Percentiles rank a stretch among this genome's conserved stretches.
These are phyloP conservation scores for Cyberlindnera saturnus DNA, from an alignment of 805 yeast genomes.

Conservation along the genomic window DNA sequence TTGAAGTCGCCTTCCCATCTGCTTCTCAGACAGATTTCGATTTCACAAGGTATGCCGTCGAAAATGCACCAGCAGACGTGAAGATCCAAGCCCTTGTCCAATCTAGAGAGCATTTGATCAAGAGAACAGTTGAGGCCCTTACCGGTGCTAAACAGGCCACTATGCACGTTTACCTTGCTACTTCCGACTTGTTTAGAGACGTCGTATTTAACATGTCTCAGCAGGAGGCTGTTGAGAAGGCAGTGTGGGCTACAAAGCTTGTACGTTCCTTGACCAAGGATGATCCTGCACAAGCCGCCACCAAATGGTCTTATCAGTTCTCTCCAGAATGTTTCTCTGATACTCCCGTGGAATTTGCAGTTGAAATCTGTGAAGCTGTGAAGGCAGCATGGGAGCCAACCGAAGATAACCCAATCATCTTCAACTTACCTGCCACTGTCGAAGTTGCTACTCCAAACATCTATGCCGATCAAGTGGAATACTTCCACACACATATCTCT, in stretches of 20 bases:
- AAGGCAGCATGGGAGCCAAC: conserved; percentile 76
- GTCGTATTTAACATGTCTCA: conserved; percentile 69
- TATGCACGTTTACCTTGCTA: conserved; percentile 69
- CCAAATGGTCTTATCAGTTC: conserved; percentile 67
- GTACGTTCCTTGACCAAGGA: conserved; percentile 69
- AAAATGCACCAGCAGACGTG: conserved; percentile 72
- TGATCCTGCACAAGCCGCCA: conserved; percentile 57
- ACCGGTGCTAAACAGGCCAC: conserved; percentile 70
- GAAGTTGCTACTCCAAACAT: conserved; percentile 72
- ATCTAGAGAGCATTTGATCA: conserved; percentile 68
- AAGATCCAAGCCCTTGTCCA: conserved; percentile 68
- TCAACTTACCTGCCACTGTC: conserved; percentile 77
- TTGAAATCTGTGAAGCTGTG: conserved; percentile 75
- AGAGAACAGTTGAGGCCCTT: conserved; percentile 68
- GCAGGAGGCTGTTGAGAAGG: conserved; percentile 61
- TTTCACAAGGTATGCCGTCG: conserved; percentile 74
- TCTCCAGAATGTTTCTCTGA: conserved; percentile 78
- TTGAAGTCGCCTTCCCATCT: conserved; percentile 75
- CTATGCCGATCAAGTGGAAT: conserved; percentile 78
- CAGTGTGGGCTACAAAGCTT: conserved; percentile 63
- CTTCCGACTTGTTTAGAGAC: conserved; percentile 69
- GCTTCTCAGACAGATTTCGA: conserved; percentile 82
- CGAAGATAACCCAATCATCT: conserved; percentile 66
- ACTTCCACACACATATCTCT: conserved; percentile 57
- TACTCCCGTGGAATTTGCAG: conserved; percentile 67